phyloP scores from a whole-genome alignment of 1,139 yeast genomes.

The Magnusiomyces suaveolens region DNA sequence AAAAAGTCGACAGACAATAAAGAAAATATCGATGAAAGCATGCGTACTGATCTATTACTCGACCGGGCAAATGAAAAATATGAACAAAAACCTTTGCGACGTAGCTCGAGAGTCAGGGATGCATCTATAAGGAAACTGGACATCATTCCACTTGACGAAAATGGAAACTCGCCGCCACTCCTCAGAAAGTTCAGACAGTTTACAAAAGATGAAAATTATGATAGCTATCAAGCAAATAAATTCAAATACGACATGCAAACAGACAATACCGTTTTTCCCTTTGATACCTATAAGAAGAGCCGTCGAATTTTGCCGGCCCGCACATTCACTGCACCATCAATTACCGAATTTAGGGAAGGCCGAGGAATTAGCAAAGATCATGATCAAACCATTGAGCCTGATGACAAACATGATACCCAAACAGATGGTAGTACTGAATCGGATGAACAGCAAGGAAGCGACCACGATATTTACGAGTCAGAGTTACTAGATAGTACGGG shows the following conservation, averaged over 20 bases:
- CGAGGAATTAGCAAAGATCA: neutral
- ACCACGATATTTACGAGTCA: neutral
- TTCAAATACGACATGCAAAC: too few species aligned
- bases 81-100: neutral
- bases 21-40: neutral
- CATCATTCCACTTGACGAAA: neutral
- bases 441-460: neutral
- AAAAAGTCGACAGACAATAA: neutral
- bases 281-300: too few species aligned
- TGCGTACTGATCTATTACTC: too few species aligned
- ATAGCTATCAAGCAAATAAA: neutral
- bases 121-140: neutral
- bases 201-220: neutral
- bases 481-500: neutral
- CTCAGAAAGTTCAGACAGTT: neutral
- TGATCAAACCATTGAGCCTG: neutral
- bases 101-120: neutral
- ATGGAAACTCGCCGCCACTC: neutral
- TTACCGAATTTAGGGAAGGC: neutral
- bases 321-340: neutral
- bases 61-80: neutral
- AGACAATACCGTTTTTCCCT: neutral
- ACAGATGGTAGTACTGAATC: neutral
- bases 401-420: neutral
- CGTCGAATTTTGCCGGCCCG: neutral